Evolutionary conservation across 257 asterid genomes (phyloP).

Genomic region (Fraxinus anomala): DNA sequence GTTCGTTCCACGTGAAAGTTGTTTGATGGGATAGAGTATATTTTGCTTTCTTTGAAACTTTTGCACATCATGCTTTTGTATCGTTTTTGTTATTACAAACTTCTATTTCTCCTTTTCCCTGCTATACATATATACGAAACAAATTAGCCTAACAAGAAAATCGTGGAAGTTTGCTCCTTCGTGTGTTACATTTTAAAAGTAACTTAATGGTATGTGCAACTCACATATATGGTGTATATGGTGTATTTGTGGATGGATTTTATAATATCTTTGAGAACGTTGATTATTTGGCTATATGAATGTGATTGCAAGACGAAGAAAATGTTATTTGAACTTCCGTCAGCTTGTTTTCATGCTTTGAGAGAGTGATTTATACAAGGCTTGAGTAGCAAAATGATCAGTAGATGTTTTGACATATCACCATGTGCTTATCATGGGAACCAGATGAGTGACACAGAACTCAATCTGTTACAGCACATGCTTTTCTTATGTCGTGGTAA

Average conservation of each 20-base stretch:
- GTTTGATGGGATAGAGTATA: not conserved
- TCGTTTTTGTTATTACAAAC: not conserved
- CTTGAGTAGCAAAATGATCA: not conserved
- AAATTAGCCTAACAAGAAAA: not conserved
- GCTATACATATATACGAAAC: not conserved
- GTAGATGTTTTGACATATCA: not conserved
- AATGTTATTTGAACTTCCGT: not conserved
- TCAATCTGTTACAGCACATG: conserved; percentile 1
- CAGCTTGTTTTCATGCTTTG: conserved; percentile 1
- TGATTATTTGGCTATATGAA: conserved; percentile 14
- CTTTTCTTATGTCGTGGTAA: conserved; percentile 6
- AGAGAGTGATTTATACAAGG: not conserved
- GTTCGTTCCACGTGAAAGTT: conserved; percentile 4
- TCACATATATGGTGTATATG: not conserved
- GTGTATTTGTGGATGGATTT: conserved; percentile 10
- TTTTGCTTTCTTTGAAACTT: not conserved
- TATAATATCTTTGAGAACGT: not conserved
- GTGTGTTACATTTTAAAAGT: not conserved
- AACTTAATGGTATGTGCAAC: not conserved
- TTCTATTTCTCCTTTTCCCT: not conserved
- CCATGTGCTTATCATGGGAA: not conserved
- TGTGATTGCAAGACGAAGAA: not conserved
- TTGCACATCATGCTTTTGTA: not conserved
- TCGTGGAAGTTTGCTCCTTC: not conserved
- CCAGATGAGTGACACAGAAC: conserved; percentile 7